Evolutionary conservation across 345 rosid species (phyloP), one percentile per base, ranked within the genome.

Genomic region (Corchorus olitorius): DNA sequence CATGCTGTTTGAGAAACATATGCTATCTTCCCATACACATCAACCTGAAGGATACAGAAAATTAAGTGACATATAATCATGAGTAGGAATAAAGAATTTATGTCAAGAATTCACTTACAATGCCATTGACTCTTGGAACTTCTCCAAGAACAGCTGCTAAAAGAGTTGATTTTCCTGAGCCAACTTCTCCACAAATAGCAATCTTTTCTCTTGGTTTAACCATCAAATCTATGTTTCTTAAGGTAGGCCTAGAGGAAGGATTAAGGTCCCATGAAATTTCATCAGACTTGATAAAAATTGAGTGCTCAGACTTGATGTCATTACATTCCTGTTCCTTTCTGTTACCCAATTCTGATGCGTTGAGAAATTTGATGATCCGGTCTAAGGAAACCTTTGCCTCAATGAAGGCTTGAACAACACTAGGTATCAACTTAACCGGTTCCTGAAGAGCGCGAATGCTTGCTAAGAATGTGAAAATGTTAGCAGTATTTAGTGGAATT

Each of bases 1-100:
- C 98, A 94, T 67, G 98, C 89, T 60, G 97, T 88, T 63, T 92
- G 98, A 20, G 97, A 82, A 72, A 92, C 94, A 27, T 89, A 92
- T 22, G 97, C 97, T 80, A 82, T 92, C 39, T 86, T 80, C 68
- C 98, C 98, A 73, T 87, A 82, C 68, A 94, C 75, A 80, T 82
- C 83, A 77, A 58, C 98, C 97, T 0, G 93, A 88, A 70, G 87
- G 3, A 64, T 1, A 37, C 49, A 35, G 34, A 73, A 55, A 70
- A 27, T 22, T 64, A 55, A 64, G 55, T 34, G 68, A 22, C 33
- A 39, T n/a, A n/a, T n/a, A 2, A 0, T 27, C 64, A 22, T 50
- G 5, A 50, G 16, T 12, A 16, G 12, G 17, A 65, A 65, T 45
- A 11, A 4, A 65, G 53, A 65, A 5, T 65, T 65, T 43, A 45